Evolutionary conservation across 768 basidiomycete genomes (phyloP), one percentile per base, ranked within the genome.

Genomic region (Calocera cornea): DNA sequence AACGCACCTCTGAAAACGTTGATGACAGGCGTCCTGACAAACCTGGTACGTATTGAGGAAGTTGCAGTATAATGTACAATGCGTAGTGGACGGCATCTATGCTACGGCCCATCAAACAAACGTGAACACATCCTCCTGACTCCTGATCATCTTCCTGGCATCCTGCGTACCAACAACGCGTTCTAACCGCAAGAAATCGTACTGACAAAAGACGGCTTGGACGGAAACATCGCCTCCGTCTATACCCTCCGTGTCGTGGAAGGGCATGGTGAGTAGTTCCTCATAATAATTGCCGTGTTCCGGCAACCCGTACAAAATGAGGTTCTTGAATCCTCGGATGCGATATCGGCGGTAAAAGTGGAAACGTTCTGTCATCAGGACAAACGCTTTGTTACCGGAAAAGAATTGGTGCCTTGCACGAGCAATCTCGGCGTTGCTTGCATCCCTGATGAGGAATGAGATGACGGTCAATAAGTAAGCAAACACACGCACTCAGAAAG

Each of bases 271-370:
- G 64, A 97, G 75, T 69, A 92, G 83, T 74, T 98, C 97, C 0
- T 90, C 85, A 77, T 95, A 97, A 78, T 93, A 98, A 72, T 89
- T 86, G 0, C 92, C 83, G 75, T 97, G 92, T 66, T 91, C 86
- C 0, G 97, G 97, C 36, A 90, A 89, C 0, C 86, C 89, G 74
- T 97, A 99, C 79, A 97, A 98, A 47, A 98, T 81, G 71, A 97
- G 76, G 72, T 97, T 98, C 64, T 90, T 87, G 68, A 92, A 90
- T 5, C 95, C 97, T 71, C 94, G 83, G 64, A 98, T 85, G 72
- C 91, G 92, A 79, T 98, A 98, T 67, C 93, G 92, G 73, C 91
- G 85, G 82, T 92, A 97, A 76, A 98, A 99, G 77, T 99, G 95
- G 81, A 97, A 98, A n/a, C 97, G 86, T 75, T 99, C 97, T 72